Percentiles rank a stretch among this genome's conserved stretches.
Evolutionary conservation across 2,329 filamentous ascomycete genomes (phyloP).

Genomic region (Lizonia empirigonia): DNA sequence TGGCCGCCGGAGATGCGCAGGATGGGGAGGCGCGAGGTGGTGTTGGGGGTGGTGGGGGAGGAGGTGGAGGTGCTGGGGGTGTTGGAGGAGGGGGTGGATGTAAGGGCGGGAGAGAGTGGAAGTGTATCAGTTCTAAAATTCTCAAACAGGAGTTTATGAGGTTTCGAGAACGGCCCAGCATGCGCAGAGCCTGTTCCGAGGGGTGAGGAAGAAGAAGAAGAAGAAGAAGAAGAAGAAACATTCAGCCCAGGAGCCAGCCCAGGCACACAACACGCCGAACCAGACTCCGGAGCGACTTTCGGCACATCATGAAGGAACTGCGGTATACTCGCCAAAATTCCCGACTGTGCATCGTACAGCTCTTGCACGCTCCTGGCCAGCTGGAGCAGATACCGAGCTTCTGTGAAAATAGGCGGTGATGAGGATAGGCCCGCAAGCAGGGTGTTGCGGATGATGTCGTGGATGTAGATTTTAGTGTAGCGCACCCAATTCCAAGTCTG

Average conservation of each 20-base stretch:
- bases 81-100: too few species aligned
- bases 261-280: too few species aligned
- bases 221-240: too few species aligned
- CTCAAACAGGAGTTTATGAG: constrained; percentile 6
- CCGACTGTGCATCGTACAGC: constrained; percentile 36
- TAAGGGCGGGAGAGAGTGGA: background rate
- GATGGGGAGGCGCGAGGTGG: constrained; percentile 34
- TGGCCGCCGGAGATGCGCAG: constrained; percentile 41
- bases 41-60: background rate
- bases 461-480: constrained; percentile 41
- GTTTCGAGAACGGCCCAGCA: background rate
- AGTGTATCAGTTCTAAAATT: constrained; percentile 28
- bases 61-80: background rate
- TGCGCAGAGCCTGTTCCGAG: background rate
- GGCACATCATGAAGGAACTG: constrained; percentile 44
- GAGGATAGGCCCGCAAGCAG: constrained; percentile 34
- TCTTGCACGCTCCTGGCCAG: constrained; percentile 31
- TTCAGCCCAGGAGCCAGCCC: too few species aligned
- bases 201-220: too few species aligned
- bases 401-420: constrained; percentile 34
- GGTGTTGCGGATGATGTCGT: constrained; percentile 44
- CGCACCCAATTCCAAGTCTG: constrained; percentile 46
- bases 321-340: constrained; percentile 44
- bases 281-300: constrained; percentile 18
- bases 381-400: constrained; percentile 24